Conservation (phyloP, 495 filamentous ascomycete genomes). For the Penicillium mononematosum region DNA sequence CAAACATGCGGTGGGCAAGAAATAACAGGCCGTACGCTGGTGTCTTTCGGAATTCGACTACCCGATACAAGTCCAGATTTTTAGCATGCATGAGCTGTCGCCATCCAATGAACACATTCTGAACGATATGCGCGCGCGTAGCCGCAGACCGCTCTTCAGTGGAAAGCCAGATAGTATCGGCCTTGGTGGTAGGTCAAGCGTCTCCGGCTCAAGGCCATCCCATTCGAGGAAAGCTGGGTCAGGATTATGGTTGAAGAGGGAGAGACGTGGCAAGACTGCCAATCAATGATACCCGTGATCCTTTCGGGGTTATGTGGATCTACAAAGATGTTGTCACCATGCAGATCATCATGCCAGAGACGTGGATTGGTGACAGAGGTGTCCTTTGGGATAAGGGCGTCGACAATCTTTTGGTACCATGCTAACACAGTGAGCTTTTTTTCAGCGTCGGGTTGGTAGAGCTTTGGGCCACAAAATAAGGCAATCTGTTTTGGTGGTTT, state of each 20-base stretch:
- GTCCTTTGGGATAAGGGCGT: background rate
- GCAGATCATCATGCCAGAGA: constrained; percentile 44
- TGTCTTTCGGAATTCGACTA: constrained; percentile 31
- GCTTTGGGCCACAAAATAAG: constrained; percentile 35
- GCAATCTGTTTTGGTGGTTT: constrained; percentile 27
- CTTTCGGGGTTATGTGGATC: constrained; percentile 32
- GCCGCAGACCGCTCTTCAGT: constrained; percentile 24
- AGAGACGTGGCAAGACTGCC: constrained; percentile 37
- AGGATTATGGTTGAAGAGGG: constrained; percentile 37
- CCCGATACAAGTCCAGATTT: constrained; percentile 30
- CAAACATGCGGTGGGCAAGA: constrained; percentile 36
- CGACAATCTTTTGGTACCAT: background rate
- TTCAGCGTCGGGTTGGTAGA: constrained; percentile 32
- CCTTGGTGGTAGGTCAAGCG: constrained; percentile 25
- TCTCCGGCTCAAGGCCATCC: constrained; percentile 34
- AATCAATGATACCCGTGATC: constrained; percentile 41
- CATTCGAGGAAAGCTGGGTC: constrained; percentile 34
- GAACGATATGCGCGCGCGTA: constrained; percentile 24
- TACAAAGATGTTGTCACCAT: constrained; percentile 43
- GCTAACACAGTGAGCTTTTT: constrained; percentile 30
- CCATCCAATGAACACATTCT: constrained; percentile 35
- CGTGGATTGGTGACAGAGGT: constrained; percentile 24
- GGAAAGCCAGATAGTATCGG: constrained; percentile 27
- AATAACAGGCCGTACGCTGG: constrained; percentile 34
- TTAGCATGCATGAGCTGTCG: constrained; percentile 35